Evolutionary conservation across 805 yeast genomes (phyloP), one percentile per base, ranked within the genome.

Genomic region (Metschnikowia hibisci): DNA sequence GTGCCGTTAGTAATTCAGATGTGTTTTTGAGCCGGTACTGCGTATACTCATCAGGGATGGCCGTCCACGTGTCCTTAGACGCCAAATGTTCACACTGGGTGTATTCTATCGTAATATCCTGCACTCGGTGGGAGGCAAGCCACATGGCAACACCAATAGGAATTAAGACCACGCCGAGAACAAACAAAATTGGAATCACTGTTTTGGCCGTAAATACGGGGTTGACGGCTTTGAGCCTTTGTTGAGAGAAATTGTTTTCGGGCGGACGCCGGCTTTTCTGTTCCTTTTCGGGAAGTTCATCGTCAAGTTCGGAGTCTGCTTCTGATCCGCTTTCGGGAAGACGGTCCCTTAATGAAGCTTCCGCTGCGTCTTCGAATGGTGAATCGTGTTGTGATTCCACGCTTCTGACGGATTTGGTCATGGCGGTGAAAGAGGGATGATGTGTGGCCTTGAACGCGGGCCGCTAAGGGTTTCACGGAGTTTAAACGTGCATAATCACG

Each of bases 261-360:
- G 78, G 80, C 11, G 93, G 93, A 58, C 81, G 77, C 60, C 81
- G 77, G 31, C 73, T 71, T 58, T 76, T 79, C 35, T 66, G 70
- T 46, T 70, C 71, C 29, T 61, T 64, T 8, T 62, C 56, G 13
- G 51, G 52, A 51, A 31, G 53, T 60, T 76, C 41, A 66, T 77
- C 55, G n/a, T 48, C 55, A 30, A 50, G 55, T 11, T 75, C 80
- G 11, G 76, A 67, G 4, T 69, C 55, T 2, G 75, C 47, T 15
- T 46, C 50, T 14, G 50, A 46, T 4, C 43, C 51, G 32, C 49
- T 49, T 4, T 18, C 28, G 8, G 32, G 42, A 11, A 38, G 27
- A 11, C n/a, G 44, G 12, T 41, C 39, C 11, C 27, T 20, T 34
- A 22, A 20, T 9, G 40, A 37, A 4, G 40, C 40, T 13, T 36